Evolutionary conservation across 768 basidiomycete species (phyloP), one percentile per base, ranked within the genome.

Genomic region (Tricholoma saponaceum): DNA sequence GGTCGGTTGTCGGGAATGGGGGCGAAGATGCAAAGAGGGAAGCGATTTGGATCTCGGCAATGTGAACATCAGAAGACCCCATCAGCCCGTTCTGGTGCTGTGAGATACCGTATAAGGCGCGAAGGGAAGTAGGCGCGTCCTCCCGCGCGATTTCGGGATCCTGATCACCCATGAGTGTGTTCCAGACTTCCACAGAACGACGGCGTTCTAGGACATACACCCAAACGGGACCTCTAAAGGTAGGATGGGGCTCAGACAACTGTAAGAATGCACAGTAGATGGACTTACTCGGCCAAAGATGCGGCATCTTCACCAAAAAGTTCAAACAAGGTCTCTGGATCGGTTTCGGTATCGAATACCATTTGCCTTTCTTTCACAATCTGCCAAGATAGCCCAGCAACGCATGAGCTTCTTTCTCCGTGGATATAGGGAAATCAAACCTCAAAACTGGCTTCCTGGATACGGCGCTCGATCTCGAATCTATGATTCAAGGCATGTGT

Each of bases 301-400:
- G 78, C 76, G 7, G 87, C 83, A 60, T 92, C 90, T 50, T 88
- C 81, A 14, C 90, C 90, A 66, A 94, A 93, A 35, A 93, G 73
- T 64, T 92, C 90, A 54, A 83, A 86, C 54, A 92, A 77, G 1
- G 85, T 83, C 30, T 91, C 91, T 23, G 88, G 89, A 62, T 93
- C 90, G 12, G 86, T 82, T 65, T 92, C 91, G 14, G 83, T 81
- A 66, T 92, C 90, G 64, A 94, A 92, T 62, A 90, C 89, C 87
- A 94, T 90, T 70, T 91, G 90, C 18, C 92, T 76, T 70, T 92
- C 92, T 71, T 93, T 93, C 58, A 90, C 83, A 65, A 93, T 90
- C 89, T 89, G 68, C 43, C 58, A 59, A 20, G 35, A 55, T 50
- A 39, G 57, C 61, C 35, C 63, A 54, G 50, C 47, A 50, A 50